Base-by-base conservation (phyloP, 805 yeast species). In the Starmerella tilneyi region DNA sequence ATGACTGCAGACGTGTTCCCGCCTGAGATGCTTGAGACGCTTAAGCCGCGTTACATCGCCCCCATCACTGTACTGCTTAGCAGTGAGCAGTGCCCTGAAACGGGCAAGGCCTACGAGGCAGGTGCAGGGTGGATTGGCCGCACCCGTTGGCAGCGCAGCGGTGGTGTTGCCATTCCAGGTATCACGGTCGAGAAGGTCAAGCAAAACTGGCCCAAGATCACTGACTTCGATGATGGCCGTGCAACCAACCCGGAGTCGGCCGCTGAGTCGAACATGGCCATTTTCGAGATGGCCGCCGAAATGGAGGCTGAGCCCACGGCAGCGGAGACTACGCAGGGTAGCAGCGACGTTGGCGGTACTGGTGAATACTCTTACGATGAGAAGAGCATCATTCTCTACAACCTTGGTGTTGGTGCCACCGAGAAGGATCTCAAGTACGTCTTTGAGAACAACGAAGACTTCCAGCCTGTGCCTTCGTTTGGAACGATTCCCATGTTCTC, bases 71-170 rank as follows among this genome's bases (percentile, higher is more conserved):
- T 85, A 15, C 71, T 81, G 56, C 73, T 88, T 51, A 73, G 84
- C n/a, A 75, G 86, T 47, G 88, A 83, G 40, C 73, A 74, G 57
- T 73, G 80, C 20, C 79, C 81, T 50, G 75, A 75, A 26, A 76
- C 79, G 38, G 97, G 96, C 46, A 81, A 81, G 63, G 66, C 82
- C 50, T 89, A 79, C 63, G 98, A 89, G 71, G 81, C 79, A 55
- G 98, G 97, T 55, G 95, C 92, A 48, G 97, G 96, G 34, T 89
- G 96, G 96, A 71, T 84, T 56, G 96, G 94, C 58, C 76, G 77
- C 64, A 88, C 96, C 32, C 76, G 96, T 70, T 88, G 92, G 89
- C 94, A 89, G 68, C 77, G 96, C 63, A 80, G 94, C 44, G 78
- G 79, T 52, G 97, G 98, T 55, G 82, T 82, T 13, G 72, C 76